Evolutionary conservation across 2,329 filamentous ascomycete genomes (phyloP), one percentile per base, ranked within the genome.

Genomic region (Pseudogymnoascus sp.): DNA sequence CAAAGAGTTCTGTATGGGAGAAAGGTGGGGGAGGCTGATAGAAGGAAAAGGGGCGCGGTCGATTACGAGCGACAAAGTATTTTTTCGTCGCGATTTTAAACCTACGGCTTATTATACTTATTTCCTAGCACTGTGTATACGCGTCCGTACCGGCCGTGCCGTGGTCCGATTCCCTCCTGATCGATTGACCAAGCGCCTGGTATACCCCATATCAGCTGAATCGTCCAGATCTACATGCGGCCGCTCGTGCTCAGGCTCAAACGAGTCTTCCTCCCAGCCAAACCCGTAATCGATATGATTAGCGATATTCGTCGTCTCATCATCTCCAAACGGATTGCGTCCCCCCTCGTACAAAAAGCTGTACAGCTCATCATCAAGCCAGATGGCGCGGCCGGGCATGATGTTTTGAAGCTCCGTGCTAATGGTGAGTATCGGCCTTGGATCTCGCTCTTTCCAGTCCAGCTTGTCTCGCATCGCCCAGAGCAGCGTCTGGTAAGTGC

Each of bases 331-430:
- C 0, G 68, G 69, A 59, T 67, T 69, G 22, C 60, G 58, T 25
- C 67, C 69, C 6, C 62, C 39, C 11, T 60, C 11, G 57, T 72
- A 71, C 3, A 71, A 50, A 59, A 69, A 70, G 9, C 65, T 28
- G 2, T 50, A 50, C 22, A 50, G 4, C 22, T 50, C 43, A 30
- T 50, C 3, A 22, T 50, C 22, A 2, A 30, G 3, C 43, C 43
- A 50, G 1, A 50, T 11, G 25, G 22, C 14, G 1, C 43, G 43
- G 28, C 22, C 25, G 5, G 22, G 22, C 5, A 4, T 5, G 47
- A 1, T 61, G 6, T 3, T 66, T 25, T 16, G 64, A 67, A 7
- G 62, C 30, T 62, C 60, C 1, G 64, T 22, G 34, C 37, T 60
- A 4, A 64, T 12, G 2, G 14, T 35, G 50, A 62, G 39, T 32